These are phyloP conservation scores for Cubamyces lactineus DNA, from an alignment of 768 basidiomycete species.

Conservation along the genomic window DNA sequence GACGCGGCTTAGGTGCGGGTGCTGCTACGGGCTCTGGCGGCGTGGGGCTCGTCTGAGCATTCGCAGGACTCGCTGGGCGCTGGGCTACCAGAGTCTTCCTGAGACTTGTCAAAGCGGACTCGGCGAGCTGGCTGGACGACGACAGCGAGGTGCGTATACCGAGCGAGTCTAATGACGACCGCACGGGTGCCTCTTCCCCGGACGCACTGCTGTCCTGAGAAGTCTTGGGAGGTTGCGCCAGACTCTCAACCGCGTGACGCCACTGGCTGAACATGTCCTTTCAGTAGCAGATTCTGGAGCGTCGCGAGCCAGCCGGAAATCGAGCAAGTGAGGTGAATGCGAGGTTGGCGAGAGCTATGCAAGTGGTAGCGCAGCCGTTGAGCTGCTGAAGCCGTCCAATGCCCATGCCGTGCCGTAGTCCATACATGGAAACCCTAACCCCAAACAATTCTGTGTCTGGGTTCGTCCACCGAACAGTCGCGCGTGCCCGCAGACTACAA, in stretches of 20 bases:
- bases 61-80: conserved; percentile 48
- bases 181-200: conserved; percentile 29
- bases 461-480: conserved; percentile 12
- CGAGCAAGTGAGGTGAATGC: not conserved
- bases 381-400: not conserved
- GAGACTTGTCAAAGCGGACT: conserved; percentile 60
- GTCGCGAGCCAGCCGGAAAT: not conserved
- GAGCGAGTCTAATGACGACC: conserved; percentile 29
- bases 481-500: not conserved
- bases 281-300: no score
- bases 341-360: not conserved
- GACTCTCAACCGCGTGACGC: conserved; percentile 70
- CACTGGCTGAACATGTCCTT: conserved; percentile 72
- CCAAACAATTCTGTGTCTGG: not conserved
- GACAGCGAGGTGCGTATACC: conserved; percentile 40
- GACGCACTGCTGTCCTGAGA: conserved; percentile 36
- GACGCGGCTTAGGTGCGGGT: conserved; percentile 25
- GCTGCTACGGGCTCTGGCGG: conserved; percentile 29
- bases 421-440: conserved; percentile 23
- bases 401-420: not conserved
- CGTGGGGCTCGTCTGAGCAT: conserved; percentile 33
- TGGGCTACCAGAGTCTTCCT: conserved; percentile 65
- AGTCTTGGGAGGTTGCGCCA: conserved; percentile 51
- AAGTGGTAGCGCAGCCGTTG: not conserved
- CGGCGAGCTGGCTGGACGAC: conserved; percentile 60